These are phyloP conservation scores for Fusarium longipes DNA, from an alignment of 2,329 filamentous ascomycete genomes.

Conservation along the genomic window DNA sequence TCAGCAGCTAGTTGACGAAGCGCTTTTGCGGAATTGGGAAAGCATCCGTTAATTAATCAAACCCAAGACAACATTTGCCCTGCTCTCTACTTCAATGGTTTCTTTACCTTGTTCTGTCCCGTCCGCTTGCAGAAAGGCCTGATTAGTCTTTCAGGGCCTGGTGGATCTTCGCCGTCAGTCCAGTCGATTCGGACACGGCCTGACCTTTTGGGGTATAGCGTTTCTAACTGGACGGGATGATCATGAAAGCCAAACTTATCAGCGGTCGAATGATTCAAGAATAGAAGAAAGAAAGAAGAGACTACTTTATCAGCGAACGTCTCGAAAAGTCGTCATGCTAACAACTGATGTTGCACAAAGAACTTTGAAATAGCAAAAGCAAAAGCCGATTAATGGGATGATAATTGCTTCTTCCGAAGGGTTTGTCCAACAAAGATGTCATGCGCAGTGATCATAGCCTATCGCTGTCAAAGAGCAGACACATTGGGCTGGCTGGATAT, in stretches of 20 bases:
- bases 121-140: slow-evolving; percentile 41
- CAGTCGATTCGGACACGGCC: slow-evolving; percentile 27
- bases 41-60: slow-evolving; percentile 29
- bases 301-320: not conserved
- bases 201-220: slow-evolving; percentile 41
- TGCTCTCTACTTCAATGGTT: not conserved
- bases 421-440: not conserved
- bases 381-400: not conserved
- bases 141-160: slow-evolving; percentile 34
- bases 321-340: not conserved
- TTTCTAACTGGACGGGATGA: slow-evolving; percentile 22
- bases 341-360: not conserved
- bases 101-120: not conserved
- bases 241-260: slow-evolving; percentile 19
- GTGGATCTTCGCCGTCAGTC: slow-evolving; percentile 36
- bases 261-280: slow-evolving; percentile 13
- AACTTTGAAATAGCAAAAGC: not conserved
- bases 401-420: slow-evolving; percentile 8
- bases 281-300: not conserved
- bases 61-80: slow-evolving; percentile 4
- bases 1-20: slow-evolving; percentile 30
- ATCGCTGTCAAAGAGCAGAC: not conserved
- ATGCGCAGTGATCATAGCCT: not conserved
- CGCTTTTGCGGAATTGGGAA: slow-evolving; percentile 26
- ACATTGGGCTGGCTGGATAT: not conserved